Base-by-base conservation (phyloP, 2,329 filamentous ascomycete genomes). In the Fusarium anthophilum region DNA sequence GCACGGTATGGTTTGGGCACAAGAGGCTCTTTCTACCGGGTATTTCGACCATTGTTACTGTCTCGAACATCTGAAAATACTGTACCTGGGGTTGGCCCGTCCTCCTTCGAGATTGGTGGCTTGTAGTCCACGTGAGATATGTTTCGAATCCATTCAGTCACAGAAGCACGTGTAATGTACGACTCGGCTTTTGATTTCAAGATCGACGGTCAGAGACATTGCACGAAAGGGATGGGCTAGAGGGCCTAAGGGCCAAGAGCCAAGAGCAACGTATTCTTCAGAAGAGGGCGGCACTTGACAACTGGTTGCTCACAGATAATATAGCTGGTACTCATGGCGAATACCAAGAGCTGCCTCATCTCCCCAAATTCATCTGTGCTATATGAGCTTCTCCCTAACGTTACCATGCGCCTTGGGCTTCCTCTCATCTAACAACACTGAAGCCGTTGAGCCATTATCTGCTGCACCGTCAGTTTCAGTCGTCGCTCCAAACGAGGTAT, bases 111-210 rank as follows among this genome's bases (percentile, higher is more conserved):
- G 53, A 73, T 69, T 65, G 56, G 56, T 73, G 62, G 57, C 70
- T 68, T 53, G 32, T 28, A 37, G 22, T 45, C 70, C 70, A 74
- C 66, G 70, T 73, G 71, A 71, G 63, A 72, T 39, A 39, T 45
- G 63, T 61, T 72, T 72, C 45, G 59, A 72, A 48, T 56, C 24
- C 48, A 50, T 62, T 57, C 35, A 70, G 32, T 32, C 53, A 48
- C 48, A 63, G 35, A 54, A 61, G 47, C 50, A 63, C 55, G 54
- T 72, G 63, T 35, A 35, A 8, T 35, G 32, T 61, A 47, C 58
- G 30, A 61, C 71, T 69, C 20, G 69, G 41, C 28, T 55, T 57
- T 61, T 54, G n/a, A 20, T 39, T 50, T 50, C 55, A 32, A 48
- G 64, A 72, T 68, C 56, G 41, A 60, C 54, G 24, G 39, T 41